Evolutionary conservation across 176 grass and related monocot genomes (phyloP), one percentile per base, ranked within the genome.

Genomic region (Pharus latifolius): DNA sequence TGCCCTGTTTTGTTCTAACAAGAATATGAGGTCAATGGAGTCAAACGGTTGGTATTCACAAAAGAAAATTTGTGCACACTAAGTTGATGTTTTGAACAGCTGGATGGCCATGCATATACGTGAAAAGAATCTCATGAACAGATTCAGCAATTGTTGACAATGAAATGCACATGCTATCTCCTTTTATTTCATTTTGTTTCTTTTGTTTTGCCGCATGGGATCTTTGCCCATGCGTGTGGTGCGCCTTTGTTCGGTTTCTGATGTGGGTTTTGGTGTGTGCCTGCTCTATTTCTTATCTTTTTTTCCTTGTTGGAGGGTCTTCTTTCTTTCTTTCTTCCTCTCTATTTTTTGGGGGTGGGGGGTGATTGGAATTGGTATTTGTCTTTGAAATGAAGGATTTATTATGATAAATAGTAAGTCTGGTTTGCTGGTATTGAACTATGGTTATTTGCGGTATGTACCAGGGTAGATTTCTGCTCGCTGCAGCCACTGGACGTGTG

Each of bases 381-480:
- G 70, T 56, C 35, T 43, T 67, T 35, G 56, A 17, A 49, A 77
- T 56, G 20, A 56, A 11, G 33, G 20, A 41, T 30, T 57, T 61
- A 16, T 31, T 51, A 11, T 35, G 50, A 31, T 29, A 77, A 26
- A 7, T 19, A 30, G 20, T 56, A 30, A 4, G 35, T 54, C 64
- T 46, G 27, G 13, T 14, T 31, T 53, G 48, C 40, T 41, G 74
- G 23, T 28, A n/a, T 51, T 55, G 64, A 64, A 75, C 49, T 85
- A 63, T 75, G 49, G 12, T 10, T 70, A 58, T 49, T 40, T 80
- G 24, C 6, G 69, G 26, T 70, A 49, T 70, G 15, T 27, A 76
- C 75, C 90, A 99, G 95, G 95, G 95, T 80, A 81, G 95, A 63
- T 99, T 99, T 85, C 64, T 99, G 66, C 95, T 99, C 49, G 95